Base-by-base conservation (phyloP, 768 basidiomycete genomes). In the Boletellus ananiceps region DNA sequence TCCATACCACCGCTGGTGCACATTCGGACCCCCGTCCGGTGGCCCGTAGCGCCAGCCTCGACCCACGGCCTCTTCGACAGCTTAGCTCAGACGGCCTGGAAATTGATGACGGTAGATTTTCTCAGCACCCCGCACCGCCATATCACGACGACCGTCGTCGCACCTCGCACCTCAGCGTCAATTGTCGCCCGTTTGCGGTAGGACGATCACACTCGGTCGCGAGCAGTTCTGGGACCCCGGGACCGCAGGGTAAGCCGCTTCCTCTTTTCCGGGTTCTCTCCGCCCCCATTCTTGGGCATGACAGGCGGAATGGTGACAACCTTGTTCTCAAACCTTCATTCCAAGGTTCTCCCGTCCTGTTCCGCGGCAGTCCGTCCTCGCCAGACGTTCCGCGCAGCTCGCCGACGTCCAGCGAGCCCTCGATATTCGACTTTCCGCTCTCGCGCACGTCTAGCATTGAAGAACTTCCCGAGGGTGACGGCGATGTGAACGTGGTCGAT, bases 391-490 rank as follows among this genome's bases (percentile, higher is more conserved):
- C 36, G 6, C 14, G 23, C 35, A 39, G 46, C 13, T 57, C 59
- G 14, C 46, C 58, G 13, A 5, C 46, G 18, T 56, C 52, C 39
- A 55, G 46, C 31, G 33, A 47, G 16, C 43, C 38, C 19, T 54
- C 55, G 7, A 35, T 18, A 19, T 53, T 40, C 25, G 51, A 44
- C 8, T 5, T 13, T 19, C 18, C 60, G 18, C 43, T 49, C 11
- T 77, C 78, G 11, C 71, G 74, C 40, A 63, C 67, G 35, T 71
- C 73, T 16, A 77, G 73, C 50, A 64, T 75, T 32, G 71, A 72
- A n/a, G 71, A 70, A 38, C 63, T 69, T 14, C 67, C 67, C 9
- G 74, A 75, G 56, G 58, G 69, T 25, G 71, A 42, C 15, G 66
- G 4, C 14, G 48, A 38, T 37, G 34, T 19, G 19, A 19, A 19